Evolutionary conservation across 768 basidiomycete species (phyloP), one percentile per base, ranked within the genome.

Genomic region (Ramaria sp.): DNA sequence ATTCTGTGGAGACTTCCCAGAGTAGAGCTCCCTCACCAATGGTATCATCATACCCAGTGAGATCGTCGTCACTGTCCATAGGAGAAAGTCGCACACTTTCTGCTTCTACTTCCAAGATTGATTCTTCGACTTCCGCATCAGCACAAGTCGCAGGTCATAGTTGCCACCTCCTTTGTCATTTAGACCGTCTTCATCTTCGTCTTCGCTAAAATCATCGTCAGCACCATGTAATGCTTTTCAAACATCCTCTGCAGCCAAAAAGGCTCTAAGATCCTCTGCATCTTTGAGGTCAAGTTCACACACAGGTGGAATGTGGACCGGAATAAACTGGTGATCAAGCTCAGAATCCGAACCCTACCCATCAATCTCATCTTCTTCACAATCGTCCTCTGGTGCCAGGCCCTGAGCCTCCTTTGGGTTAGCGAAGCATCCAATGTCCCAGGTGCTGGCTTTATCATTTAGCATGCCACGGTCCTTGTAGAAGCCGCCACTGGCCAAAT

Each of bases 391-490:
- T 2, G 17, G 45, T 9, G 38, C 57, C 7, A 39, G 30, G 64
- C 60, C 15, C 34, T 37, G 34, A 59, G 66, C 41, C 20, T 43
- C 68, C n/a, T 59, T 60, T 5, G 67, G 61, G 33, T 71, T 71
- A 7, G 73, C 70, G 61, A 84, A 73, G 55, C 71, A 71, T 5
- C 86, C 85, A 63, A 87, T 76, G 11, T 73, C 66, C 61, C 73
- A 75, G 37, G 69, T 72, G 50, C 68, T 67, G 22, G 69, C 64
- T 15, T 73, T 68, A 15, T 64, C 62, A 47, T 79, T 77, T 42
- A 86, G 70, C 3, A 86, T 76, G 2, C 88, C 88, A 58, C 85
- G 78, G 66, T 91, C 85, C 63, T 79, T 81, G 58, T 87, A 71
- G 42, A 91, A 73, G 59, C 78, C 67, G 11, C 75, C 78, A 11